These are phyloP conservation scores for Candida nonsorbophila DNA, from an alignment of 805 yeast genomes.

Conservation along the genomic window DNA sequence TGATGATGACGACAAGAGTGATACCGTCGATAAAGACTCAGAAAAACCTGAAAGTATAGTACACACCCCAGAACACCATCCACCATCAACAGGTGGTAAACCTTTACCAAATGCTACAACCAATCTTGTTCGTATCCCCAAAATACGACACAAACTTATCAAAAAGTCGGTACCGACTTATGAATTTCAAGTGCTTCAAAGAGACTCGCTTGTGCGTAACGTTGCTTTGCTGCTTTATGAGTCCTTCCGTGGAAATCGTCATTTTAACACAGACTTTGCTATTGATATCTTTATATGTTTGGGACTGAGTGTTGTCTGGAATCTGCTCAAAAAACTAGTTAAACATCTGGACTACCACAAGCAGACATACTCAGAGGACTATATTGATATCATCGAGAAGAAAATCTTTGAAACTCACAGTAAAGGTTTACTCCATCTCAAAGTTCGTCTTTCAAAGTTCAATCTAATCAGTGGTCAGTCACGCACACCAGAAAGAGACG, in stretches of 20 bases:
- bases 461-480: not conserved
- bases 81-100: no score
- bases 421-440: slow-evolving; percentile 6
- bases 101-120: slow-evolving; percentile 5
- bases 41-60: slow-evolving; percentile 1
- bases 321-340: slow-evolving; percentile 6
- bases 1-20: not conserved
- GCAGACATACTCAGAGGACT: slow-evolving; percentile 2
- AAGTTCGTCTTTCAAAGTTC: slow-evolving; percentile 4
- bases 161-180: no score
- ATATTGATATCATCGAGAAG: slow-evolving; percentile 7
- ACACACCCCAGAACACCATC: slow-evolving; percentile 1
- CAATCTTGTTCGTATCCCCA: slow-evolving; percentile 4
- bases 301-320: slow-evolving; percentile 12
- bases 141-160: slow-evolving; percentile 2
- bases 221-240: no score
- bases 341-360: no score
- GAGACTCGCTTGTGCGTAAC: no score
- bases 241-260: no score
- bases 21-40: slow-evolving; percentile 1
- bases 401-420: slow-evolving; percentile 11
- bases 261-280: slow-evolving; percentile 3
- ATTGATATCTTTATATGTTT: slow-evolving; percentile 11
- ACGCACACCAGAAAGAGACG: slow-evolving; percentile 3
- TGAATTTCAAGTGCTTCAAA: no score